A percentile compares a stretch with the other conserved stretches of the same genome.
Evolutionary conservation across 495 filamentous ascomycete species (phyloP).

Genomic region (Xylaria scruposa): DNA sequence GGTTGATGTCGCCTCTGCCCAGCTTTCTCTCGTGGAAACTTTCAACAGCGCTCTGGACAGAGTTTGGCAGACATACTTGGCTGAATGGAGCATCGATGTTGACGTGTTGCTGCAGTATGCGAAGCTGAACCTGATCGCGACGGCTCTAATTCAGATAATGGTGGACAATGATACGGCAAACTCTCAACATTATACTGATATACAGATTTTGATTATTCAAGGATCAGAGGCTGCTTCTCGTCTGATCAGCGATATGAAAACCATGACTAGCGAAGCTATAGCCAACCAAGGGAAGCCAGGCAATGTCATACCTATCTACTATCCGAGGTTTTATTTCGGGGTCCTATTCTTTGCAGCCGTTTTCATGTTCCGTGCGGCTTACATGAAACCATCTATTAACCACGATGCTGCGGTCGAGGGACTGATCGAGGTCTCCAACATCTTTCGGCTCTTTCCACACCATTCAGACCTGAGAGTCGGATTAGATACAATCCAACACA

Average conservation of each 20-base stretch:
- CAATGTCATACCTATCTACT: neutral
- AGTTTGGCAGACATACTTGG: slow-evolving; percentile 4
- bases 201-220: slow-evolving; percentile 12
- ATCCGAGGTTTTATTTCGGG: slow-evolving; percentile 17
- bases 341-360: slow-evolving; percentile 13
- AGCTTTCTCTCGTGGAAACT: slow-evolving; percentile 11
- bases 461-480: neutral
- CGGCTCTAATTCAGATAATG: slow-evolving; percentile 16
- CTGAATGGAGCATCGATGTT: slow-evolving; percentile 15
- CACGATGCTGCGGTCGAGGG: neutral
- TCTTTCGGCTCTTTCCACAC: slow-evolving; percentile 9
- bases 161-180: neutral
- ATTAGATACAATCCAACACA: neutral
- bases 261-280: slow-evolving; percentile 1
- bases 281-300: neutral
- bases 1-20: slow-evolving; percentile 9
- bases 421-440: neutral
- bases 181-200: neutral
- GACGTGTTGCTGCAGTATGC: slow-evolving; percentile 14
- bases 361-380: slow-evolving; percentile 11
- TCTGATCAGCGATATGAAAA: slow-evolving; percentile 7
- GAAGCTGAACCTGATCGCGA: slow-evolving; percentile 9
- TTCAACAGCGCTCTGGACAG: slow-evolving; percentile 13
- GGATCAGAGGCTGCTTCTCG: slow-evolving; percentile 7
- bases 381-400: neutral